Evolutionary conservation across 1,284 basidiomycete genomes (phyloP), one percentile per base, ranked within the genome.

Genomic region (Serendipita sp.): DNA sequence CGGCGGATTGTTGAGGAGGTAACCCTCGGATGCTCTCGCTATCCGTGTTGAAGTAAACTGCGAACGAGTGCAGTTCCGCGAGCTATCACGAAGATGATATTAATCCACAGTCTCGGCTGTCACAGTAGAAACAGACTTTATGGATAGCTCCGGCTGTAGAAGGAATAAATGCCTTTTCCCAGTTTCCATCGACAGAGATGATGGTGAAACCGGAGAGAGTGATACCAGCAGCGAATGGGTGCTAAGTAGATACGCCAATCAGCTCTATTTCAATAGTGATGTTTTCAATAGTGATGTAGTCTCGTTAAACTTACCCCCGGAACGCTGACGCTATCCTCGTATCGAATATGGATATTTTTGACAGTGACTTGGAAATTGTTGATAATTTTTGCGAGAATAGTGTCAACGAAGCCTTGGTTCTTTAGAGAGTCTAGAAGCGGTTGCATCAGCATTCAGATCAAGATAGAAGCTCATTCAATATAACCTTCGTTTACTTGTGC

Each of bases 321-420:
- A 42, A 93, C 92, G 67, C 92, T 97, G 66, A 95, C 75, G 61
- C 85, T 87, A 74, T 99, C 96, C 74, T 99, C 96, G 70, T 99
- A 99, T 60, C 96, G 88, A 61, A 99, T 77, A 71, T 98, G 94
- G 60, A 98, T 91, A 68, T 95, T 93, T 75, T 88, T 91, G 65
- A 99, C 85, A 15, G 92, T 94, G 43, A 99, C 84, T 75, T 99
- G 96, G 15, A 99, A 75, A 71, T 99, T 99, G 74, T 99, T 96
- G 68, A 99, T 83, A 65, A 99, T 85, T 72, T 96, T 95, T 60
- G 89, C 83, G 60, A 89, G 84, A 65, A 99, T 78, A 17, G 93
- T 93, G 60, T 89, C 82, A 68, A 91, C 79, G 66, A 95, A 81
- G 29, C 88, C 87, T 73, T 93, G 85, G 8, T 66, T 47, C 17